Evolutionary conservation across 805 yeast genomes (phyloP), one percentile per base, ranked within the genome.

Genomic region (Jamesozyma lodderae): DNA sequence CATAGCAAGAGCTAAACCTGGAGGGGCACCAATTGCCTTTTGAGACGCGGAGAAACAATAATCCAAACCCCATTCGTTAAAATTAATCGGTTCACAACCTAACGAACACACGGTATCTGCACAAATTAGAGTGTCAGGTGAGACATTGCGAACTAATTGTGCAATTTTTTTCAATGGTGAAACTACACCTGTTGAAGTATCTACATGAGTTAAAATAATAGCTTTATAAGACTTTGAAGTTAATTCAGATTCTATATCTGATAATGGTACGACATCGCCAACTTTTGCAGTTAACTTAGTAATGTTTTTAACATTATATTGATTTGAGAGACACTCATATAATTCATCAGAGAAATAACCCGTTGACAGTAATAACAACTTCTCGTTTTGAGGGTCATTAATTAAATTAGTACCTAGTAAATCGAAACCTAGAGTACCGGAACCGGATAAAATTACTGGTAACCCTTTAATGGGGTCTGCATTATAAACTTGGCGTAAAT

Each of bases 351-450:
- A 76, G 63, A 88, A 88, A 61, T 75, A 88, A 4, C 97, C 98
- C 10, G 97, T 87, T 40, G 92, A 79, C 44, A 90, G 69, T 21
- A 88, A 84, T 48, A 90, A 72, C 6, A 77, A 90, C 33, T 75
- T 71, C 41, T 87, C 95, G 40, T 77, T 79, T 37, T 77, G 78
- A 2, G 72, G 68, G 14, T 64, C 24, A 8, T 20, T 53, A 38
- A 85, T 53, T 48, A 87, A 68, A 63, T 90, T 88, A 24, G 94
- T 72, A 19, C 81, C 94, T 30, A 76, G 79, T 44, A 88, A 67
- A 55, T 88, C 97, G 95, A 96, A 88, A 26, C 97, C 97, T 30
- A 88, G 70, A 16, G 96, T 86, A 41, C 97, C 97, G 2, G 94
- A 81, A 31, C 96, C 97, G 3, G 92, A 72, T 41, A 90, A 57